phyloP scores from a whole-genome alignment of 2,329 filamentous ascomycete species.

The Pleomassaria siparia region DNA sequence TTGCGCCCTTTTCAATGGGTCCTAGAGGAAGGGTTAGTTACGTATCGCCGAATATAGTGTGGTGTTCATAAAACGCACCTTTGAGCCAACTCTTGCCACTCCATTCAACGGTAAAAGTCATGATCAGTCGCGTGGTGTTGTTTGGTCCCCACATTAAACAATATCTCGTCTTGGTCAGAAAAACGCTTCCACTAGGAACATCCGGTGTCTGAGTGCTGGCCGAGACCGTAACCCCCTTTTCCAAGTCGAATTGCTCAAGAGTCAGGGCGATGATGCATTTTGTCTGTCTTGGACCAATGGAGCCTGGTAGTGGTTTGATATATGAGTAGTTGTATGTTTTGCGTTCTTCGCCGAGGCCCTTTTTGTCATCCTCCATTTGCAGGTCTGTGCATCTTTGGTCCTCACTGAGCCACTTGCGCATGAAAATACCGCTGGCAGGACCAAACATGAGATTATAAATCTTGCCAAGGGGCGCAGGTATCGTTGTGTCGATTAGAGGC shows the following conservation, averaged over 20 bases:
- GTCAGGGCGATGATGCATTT: constrained; percentile 88
- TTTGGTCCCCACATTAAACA: constrained; percentile 90
- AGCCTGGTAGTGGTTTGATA: constrained; percentile 82
- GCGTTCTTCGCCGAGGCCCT: constrained; percentile 73
- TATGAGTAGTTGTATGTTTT: constrained; percentile 77
- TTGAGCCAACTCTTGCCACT: constrained; percentile 97
- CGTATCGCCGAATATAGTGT: background rate
- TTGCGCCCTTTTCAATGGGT: constrained; percentile 93
- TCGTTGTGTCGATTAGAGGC: constrained; percentile 78
- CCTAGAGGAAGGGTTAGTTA: constrained; percentile 53
- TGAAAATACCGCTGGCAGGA: constrained; percentile 73
- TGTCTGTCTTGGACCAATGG: constrained; percentile 90
- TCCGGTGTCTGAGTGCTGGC: constrained; percentile 88
- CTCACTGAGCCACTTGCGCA: constrained; percentile 80
- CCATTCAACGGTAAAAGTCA: constrained; percentile 94
- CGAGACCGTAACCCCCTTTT: constrained; percentile 81
- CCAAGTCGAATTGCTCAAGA: constrained; percentile 81
- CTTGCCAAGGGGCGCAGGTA: constrained; percentile 86
- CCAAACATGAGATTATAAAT: constrained; percentile 90
- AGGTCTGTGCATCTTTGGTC: constrained; percentile 91
- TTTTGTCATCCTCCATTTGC: constrained; percentile 78
- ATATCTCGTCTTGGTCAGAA: constrained; percentile 89
- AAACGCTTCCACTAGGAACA: constrained; percentile 90
- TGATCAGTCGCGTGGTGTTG: constrained; percentile 80
- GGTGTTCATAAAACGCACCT: constrained; percentile 62